A percentile compares a stretch with the other conserved stretches of the same genome.
Evolutionary conservation across 1,284 basidiomycete species (phyloP).

Genomic region (Microbotryum silenes-acaulis): DNA sequence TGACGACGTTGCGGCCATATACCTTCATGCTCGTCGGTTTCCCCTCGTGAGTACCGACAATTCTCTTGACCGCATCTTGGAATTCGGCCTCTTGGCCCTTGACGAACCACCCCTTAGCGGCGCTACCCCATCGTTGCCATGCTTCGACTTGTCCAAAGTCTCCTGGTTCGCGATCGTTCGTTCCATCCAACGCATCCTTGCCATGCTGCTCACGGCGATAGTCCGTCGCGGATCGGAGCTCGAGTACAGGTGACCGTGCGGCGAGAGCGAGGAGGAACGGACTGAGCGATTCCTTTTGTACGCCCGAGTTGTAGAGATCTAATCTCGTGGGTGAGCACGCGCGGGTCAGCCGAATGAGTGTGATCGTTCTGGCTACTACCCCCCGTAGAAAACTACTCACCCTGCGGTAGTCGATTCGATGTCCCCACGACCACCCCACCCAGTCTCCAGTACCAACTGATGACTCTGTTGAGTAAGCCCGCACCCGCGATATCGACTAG

Average conservation of each 20-base stretch:
- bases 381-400: background rate
- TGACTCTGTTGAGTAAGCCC: conserved; percentile 56
- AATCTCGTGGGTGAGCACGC: too few species aligned
- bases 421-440: conserved; percentile 57
- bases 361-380: too few species aligned
- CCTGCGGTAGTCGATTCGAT: conserved; percentile 41
- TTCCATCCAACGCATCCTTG: conserved; percentile 9
- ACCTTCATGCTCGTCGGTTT: conserved; percentile 39
- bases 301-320: conserved; percentile 59
- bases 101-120: conserved; percentile 34
- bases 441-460: conserved; percentile 67
- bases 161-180: conserved; percentile 2
- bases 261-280: conserved; percentile 59
- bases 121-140: conserved; percentile 26
- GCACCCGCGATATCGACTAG: conserved; percentile 53
- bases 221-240: conserved; percentile 45
- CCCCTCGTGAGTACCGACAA: conserved; percentile 27
- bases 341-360: background rate
- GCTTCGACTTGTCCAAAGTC: conserved; percentile 22
- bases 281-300: conserved; percentile 52
- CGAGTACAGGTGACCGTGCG: conserved; percentile 54
- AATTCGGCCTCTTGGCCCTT: conserved; percentile 35
- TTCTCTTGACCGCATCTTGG: conserved; percentile 37
- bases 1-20: conserved; percentile 49
- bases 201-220: conserved; percentile 33